Conservation (phyloP, 805 yeast genomes). For the Kodamaea sagamina region DNA sequence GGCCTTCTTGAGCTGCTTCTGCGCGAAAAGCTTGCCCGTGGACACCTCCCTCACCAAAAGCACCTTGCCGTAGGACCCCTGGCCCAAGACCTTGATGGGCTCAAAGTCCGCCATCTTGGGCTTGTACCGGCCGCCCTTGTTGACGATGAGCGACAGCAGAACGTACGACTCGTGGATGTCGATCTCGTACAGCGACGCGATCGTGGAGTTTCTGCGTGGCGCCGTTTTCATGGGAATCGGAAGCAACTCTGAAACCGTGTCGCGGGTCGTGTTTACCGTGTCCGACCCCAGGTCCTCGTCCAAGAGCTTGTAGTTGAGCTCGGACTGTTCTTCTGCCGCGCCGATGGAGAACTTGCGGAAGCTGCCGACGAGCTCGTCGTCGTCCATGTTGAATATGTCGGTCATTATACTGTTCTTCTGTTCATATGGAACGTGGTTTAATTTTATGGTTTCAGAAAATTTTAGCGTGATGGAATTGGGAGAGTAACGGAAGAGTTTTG, state of each 20-base stretch:
- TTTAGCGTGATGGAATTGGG: neutral
- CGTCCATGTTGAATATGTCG: constrained; percentile 40
- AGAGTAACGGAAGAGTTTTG: neutral
- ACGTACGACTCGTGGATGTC: constrained; percentile 35
- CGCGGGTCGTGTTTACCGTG: constrained; percentile 13
- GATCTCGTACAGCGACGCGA: constrained; percentile 38
- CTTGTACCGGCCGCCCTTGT: constrained; percentile 19
- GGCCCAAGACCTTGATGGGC: constrained; percentile 45
- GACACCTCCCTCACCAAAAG: constrained; percentile 39
- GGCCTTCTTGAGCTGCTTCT: constrained; percentile 44
- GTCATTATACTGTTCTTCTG: constrained; percentile 25
- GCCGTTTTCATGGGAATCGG: constrained; percentile 21
- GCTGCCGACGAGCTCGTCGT: constrained; percentile 20
- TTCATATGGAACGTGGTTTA: constrained; percentile 11
- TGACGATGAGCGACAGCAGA: constrained; percentile 25
- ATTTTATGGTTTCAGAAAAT: no score
- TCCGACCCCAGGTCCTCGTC: constrained; percentile 19
- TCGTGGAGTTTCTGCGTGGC: constrained; percentile 24
- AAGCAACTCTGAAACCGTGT: constrained; percentile 20
- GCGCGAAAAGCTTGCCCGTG: constrained; percentile 44
- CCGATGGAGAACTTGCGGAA: constrained; percentile 5
- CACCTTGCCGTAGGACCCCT: constrained; percentile 48
- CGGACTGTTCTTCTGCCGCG: constrained; percentile 1
- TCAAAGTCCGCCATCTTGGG: constrained; percentile 41
- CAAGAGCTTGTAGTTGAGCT: constrained; percentile 30